A percentile compares a stretch with the other conserved stretches of the same genome.
Conservation (phyloP, 164 flowering plant genomes). For the Chimonanthus salicifolius region DNA sequence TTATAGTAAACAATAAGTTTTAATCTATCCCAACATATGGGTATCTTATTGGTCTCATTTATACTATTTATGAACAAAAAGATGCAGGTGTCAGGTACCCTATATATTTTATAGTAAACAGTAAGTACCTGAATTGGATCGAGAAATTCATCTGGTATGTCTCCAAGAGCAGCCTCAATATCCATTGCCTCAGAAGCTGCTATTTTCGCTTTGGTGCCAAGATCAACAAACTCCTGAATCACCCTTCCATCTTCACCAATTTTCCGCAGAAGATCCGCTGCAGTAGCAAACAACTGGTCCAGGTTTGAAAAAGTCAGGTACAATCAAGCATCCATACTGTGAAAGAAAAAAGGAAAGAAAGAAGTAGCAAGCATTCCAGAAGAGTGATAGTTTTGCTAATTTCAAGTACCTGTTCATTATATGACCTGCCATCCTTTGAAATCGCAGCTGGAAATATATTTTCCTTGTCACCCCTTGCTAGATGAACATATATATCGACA, state of each 20-base stretch:
- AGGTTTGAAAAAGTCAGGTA: slow-evolving; percentile 16
- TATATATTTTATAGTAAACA: neutral
- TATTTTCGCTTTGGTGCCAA: slow-evolving; percentile 73
- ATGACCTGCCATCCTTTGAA: slow-evolving; percentile 92
- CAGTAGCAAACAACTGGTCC: slow-evolving; percentile 79
- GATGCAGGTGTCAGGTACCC: too few species aligned
- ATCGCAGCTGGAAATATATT: slow-evolving; percentile 86
- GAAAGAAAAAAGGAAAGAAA: neutral
- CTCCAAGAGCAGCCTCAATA: slow-evolving; percentile 87
- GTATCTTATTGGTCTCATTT: too few species aligned
- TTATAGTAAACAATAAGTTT: slow-evolving; percentile 4
- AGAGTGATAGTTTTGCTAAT: too few species aligned
- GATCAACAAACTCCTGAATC: slow-evolving; percentile 73
- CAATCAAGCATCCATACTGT: neutral
- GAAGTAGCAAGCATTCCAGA: neutral
- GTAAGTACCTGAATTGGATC: slow-evolving; percentile 91
- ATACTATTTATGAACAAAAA: too few species aligned
- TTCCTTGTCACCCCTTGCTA: slow-evolving; percentile 79
- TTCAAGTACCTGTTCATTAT: slow-evolving; percentile 78
- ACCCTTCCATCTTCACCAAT: slow-evolving; percentile 79
- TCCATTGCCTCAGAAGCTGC: slow-evolving; percentile 96
- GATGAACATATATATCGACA: slow-evolving; percentile 84
- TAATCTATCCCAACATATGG: too few species aligned
- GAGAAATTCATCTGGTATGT: slow-evolving; percentile 96
- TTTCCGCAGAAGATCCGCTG: slow-evolving; percentile 68